Evolutionary conservation across 2,329 filamentous ascomycete genomes (phyloP), one percentile per base, ranked within the genome.

Genomic region (Cladobotryum mycophilum): DNA sequence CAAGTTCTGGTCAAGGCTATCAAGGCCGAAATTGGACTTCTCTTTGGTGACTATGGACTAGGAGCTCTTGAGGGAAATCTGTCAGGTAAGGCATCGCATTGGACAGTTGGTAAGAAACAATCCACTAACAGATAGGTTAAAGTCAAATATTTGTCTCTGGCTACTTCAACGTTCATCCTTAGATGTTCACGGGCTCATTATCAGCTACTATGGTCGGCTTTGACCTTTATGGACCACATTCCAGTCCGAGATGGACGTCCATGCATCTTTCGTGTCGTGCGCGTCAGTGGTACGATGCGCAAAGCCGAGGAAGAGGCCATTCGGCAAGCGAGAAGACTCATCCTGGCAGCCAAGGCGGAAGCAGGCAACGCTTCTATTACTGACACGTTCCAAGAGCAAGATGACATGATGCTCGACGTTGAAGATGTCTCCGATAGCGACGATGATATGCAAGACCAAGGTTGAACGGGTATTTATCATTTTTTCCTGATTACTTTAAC

Each of bases 111-210:
- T n/a, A 37, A 45, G 17, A 40, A 6, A 11, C 34, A 47, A 6
- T 17, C 40, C 40, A 20, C 35, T 47, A 40, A 40, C 20, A 18
- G 12, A 33, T 13, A 9, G 33, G n/a, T 18, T 11, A 15, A 57
- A 92, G 89, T 99, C 48, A 96, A 96, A 74, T 99, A 99, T 67
- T 78, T 95, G 47, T 96, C 90, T 1, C 76, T 84, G 3, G 87
- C 90, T n/a, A 99, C 93, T 0, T 95, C 89, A 5, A 99, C 92
- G 1, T 89, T 92, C 49, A 99, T 99, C 53, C 76, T 99, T 37
- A 82, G 88, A 55, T 89, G 91, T 56, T 82, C 88, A 3, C 84
- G 93, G 51, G 82, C 84, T 14, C 85, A 95, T 58, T 95, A 91
- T 66, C 81, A 89, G 43, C 79, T 96, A 55, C 84, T 96, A 4